Percentiles rank a stretch among this genome's conserved stretches.
Conservation (phyloP, 2,329 filamentous ascomycete genomes). For the Anthostomella pinea region DNA sequence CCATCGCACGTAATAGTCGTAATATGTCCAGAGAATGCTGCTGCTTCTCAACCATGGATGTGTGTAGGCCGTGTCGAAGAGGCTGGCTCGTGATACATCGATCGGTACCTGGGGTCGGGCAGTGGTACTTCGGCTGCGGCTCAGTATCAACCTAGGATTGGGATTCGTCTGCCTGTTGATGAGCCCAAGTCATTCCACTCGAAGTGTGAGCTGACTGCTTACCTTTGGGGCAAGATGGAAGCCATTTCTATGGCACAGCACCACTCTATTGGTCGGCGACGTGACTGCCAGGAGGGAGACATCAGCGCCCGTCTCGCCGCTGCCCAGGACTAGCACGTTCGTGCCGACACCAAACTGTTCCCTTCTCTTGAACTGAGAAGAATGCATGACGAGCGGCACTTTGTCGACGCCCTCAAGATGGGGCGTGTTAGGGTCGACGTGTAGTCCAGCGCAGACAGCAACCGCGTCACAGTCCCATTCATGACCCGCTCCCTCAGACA, state of each 20-base stretch:
- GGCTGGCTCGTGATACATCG: slow-evolving; percentile 44
- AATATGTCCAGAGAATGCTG: slow-evolving; percentile 42
- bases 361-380: slow-evolving; percentile 41
- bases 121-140: slow-evolving; percentile 14
- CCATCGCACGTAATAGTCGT: slow-evolving; percentile 43
- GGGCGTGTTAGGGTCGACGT: slow-evolving; percentile 40
- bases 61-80: slow-evolving; percentile 51
- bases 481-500: slow-evolving; percentile 6
- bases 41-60: slow-evolving; percentile 45
- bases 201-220: slow-evolving; percentile 3
- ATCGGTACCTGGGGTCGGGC: slow-evolving; percentile 42
- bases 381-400: slow-evolving; percentile 39
- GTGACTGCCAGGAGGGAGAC: slow-evolving; percentile 44
- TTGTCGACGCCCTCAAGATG: slow-evolving; percentile 37
- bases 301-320: slow-evolving; percentile 46
- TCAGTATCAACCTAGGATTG: slow-evolving; percentile 22
- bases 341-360: slow-evolving; percentile 39
- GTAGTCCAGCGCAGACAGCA: slow-evolving; percentile 44
- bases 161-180: slow-evolving; percentile 24
- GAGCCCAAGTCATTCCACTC: neutral
- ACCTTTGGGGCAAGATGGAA: slow-evolving; percentile 46
- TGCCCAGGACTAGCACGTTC: slow-evolving; percentile 42
- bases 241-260: slow-evolving; percentile 44
- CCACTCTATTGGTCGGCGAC: slow-evolving; percentile 39
- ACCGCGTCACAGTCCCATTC: slow-evolving; percentile 43